A percentile compares a stretch with the other conserved stretches of the same genome.
phyloP scores from a whole-genome alignment of 768 basidiomycete genomes.

The Leccinum uliginosum region DNA sequence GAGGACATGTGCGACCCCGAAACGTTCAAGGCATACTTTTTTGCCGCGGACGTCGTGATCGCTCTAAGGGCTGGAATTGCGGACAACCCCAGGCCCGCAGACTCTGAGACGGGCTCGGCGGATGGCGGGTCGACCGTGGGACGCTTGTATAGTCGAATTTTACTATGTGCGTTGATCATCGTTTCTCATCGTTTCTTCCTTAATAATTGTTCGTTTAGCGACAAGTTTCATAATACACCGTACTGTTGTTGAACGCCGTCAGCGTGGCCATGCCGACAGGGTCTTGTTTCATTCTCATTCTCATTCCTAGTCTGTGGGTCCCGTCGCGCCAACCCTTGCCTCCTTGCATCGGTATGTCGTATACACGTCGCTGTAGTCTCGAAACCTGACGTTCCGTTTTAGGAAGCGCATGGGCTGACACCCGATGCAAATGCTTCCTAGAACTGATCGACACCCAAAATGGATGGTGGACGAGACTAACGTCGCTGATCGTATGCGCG shows the following conservation, averaged over 20 bases:
- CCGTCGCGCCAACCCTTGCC: not conserved
- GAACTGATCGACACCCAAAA: too few species aligned
- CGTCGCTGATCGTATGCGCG: constrained; percentile 1
- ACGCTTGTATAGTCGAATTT: constrained; percentile 67
- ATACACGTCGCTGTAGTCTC: too few species aligned
- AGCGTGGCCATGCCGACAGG: not conserved
- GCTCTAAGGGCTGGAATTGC: constrained; percentile 39
- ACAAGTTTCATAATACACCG: not conserved
- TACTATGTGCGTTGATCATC: constrained; percentile 59
- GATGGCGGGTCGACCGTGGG: constrained; percentile 50
- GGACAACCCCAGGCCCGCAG: not conserved
- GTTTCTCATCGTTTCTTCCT: not conserved
- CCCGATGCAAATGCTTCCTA: too few species aligned
- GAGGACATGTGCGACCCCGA: constrained; percentile 52
- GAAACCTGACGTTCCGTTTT: too few species aligned
- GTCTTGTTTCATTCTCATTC: not conserved
- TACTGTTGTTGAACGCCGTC: not conserved
- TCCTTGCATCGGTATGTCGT: not conserved
- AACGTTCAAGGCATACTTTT: constrained; percentile 72
- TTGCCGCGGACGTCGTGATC: constrained; percentile 70
- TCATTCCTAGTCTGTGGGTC: not conserved
- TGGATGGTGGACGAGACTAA: too few species aligned
- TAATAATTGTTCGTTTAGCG: not conserved
- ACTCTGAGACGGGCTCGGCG: not conserved
- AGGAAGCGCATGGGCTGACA: too few species aligned